phyloP scores from a whole-genome alignment of 2,329 filamentous ascomycete genomes.

The Ampelomyces quisqualis region DNA sequence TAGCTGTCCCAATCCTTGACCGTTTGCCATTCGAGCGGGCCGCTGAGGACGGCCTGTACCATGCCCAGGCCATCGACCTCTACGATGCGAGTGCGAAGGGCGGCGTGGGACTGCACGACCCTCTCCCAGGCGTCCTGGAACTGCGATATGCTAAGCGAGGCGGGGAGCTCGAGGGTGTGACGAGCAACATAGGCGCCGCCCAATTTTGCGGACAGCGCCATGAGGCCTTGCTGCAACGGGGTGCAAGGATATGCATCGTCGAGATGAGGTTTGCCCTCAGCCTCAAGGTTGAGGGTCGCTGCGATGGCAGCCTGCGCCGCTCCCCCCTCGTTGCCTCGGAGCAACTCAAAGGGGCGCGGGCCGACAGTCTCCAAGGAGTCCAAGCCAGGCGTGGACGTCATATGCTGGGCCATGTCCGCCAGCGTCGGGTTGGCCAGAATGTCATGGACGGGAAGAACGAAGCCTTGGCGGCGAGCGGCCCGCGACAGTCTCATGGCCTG shows the following conservation, averaged over 20 bases:
- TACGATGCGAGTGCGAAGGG: conserved; percentile 10
- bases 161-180: conserved; percentile 39
- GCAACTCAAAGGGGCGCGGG: too few species aligned
- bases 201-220: conserved; percentile 55
- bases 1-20: conserved; percentile 6
- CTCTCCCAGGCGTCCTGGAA: conserved; percentile 8
- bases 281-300: conserved; percentile 7
- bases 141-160: background rate
- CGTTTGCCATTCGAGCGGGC: conserved; percentile 8
- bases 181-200: conserved; percentile 49
- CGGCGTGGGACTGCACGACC: background rate
- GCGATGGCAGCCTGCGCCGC: conserved; percentile 5
- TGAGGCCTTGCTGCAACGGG: conserved; percentile 56
- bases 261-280: conserved; percentile 11
- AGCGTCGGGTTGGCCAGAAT: conserved; percentile 20
- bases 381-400: too few species aligned
- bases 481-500: conserved; percentile 21
- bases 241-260: conserved; percentile 59
- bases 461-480: conserved; percentile 7
- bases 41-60: conserved; percentile 16
- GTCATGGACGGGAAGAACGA: conserved; percentile 15
- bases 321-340: background rate
- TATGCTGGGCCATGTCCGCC: conserved; percentile 21
- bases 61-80: background rate
- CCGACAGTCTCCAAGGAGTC: too few species aligned